Conservation (phyloP, 1,284 basidiomycete species). For the Ganoderma sinense region DNA sequence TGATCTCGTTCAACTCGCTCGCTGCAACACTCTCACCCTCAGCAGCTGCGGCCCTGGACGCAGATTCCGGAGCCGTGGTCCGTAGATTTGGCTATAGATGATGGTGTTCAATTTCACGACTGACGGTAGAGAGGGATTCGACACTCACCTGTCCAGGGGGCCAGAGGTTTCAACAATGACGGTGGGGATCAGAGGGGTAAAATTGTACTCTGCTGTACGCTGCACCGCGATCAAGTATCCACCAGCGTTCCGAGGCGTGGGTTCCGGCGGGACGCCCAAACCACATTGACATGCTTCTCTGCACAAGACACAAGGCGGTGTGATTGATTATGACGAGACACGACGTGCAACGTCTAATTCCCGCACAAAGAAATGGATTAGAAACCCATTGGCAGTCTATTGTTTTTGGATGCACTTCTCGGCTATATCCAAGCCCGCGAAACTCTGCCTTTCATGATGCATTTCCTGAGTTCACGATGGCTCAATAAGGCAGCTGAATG, state of each 20-base stretch:
- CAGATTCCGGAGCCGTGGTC: neutral
- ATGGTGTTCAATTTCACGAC: neutral
- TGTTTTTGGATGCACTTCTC: too few species aligned
- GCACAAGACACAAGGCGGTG: neutral
- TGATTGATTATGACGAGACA: neutral
- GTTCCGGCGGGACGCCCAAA: neutral
- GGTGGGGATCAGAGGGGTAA: neutral
- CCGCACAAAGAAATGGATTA: too few species aligned
- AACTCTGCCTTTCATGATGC: too few species aligned
- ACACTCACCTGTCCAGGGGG: neutral
- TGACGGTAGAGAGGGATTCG: neutral
- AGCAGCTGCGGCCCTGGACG: neutral
- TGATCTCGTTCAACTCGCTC: neutral
- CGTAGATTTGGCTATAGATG: neutral
- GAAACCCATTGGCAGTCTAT: too few species aligned
- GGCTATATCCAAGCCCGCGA: too few species aligned
- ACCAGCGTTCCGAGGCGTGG: neutral
- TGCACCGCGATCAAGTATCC: neutral
- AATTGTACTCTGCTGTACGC: neutral
- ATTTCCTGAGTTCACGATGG: too few species aligned
- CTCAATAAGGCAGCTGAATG: too few species aligned
- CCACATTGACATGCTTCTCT: conserved; percentile 3
- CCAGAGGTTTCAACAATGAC: neutral
- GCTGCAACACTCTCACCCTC: neutral
- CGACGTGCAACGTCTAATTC: too few species aligned